Percentiles rank a stretch among this genome's conserved stretches.
These are phyloP conservation scores for Magnusiomyces tetraspermus DNA, from an alignment of 1,139 yeast genomes.

Conservation along the genomic window DNA sequence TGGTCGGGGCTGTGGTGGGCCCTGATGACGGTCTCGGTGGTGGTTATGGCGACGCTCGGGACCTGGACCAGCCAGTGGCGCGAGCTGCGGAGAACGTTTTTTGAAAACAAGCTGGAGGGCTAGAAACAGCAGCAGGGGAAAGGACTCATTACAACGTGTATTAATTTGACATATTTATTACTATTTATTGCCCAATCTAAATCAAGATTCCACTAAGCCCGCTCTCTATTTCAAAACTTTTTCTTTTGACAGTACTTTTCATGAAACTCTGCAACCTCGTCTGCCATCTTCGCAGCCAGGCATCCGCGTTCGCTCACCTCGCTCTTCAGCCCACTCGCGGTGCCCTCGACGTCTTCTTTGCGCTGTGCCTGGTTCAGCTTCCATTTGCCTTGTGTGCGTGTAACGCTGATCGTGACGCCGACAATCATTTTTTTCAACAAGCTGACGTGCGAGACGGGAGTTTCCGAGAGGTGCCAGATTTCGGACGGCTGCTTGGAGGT, in stretches of 20 bases:
- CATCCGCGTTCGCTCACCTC: background rate
- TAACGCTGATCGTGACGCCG: conserved; percentile 50
- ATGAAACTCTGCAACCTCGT: conserved; percentile 5
- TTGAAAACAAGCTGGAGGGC: conserved; percentile 37
- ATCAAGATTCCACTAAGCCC: too few relatives aligned
- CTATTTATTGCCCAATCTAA: too few relatives aligned
- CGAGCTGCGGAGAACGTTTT: conserved; percentile 78
- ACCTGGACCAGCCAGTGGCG: conserved; percentile 85
- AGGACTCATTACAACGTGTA: too few relatives aligned
- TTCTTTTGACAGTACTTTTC: conserved; percentile 7
- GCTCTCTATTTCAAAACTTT: conserved; percentile 1
- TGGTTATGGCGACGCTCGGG: conserved; percentile 65
- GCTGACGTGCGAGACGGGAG: conserved; percentile 45
- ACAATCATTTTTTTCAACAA: conserved; percentile 45
- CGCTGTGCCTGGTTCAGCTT: conserved; percentile 51
- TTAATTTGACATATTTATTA: too few relatives aligned
- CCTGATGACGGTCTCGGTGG: conserved; percentile 58
- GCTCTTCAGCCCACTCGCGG: conserved; percentile 36
- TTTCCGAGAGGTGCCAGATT: conserved; percentile 51
- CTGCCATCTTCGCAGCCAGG: conserved; percentile 6
- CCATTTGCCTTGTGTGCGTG: conserved; percentile 45
- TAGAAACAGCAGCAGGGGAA: too few relatives aligned
- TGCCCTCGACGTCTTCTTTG: conserved; percentile 43
- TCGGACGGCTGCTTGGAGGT: conserved; percentile 21
- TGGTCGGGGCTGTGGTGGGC: conserved; percentile 74